Percentiles rank a stretch among this genome's conserved stretches.
These are phyloP conservation scores for Thalassiosira pacifica DNA, from an alignment of 352 stramenopile species.

Conservation along the genomic window DNA sequence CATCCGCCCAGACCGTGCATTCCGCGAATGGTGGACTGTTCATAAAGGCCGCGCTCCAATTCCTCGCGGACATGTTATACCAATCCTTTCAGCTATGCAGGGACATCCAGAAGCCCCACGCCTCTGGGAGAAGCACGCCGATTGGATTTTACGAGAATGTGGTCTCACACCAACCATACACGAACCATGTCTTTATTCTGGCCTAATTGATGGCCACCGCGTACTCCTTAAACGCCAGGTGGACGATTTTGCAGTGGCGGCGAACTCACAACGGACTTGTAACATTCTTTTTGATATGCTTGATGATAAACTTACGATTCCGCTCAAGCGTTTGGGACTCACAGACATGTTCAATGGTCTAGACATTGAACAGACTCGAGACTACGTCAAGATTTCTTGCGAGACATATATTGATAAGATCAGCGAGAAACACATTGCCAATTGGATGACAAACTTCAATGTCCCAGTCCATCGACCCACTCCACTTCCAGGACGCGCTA, in stretches of 20 bases:
- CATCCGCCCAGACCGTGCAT: slow-evolving; percentile 43
- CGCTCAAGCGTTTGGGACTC: slow-evolving; percentile 34
- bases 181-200: slow-evolving; percentile 45
- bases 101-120: slow-evolving; percentile 66
- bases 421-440: neutral
- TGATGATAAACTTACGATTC: slow-evolving; percentile 20
- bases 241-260: slow-evolving; percentile 58
- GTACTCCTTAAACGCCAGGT: slow-evolving; percentile 61
- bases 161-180: slow-evolving; percentile 47
- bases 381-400: slow-evolving; percentile 45
- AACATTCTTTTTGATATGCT: slow-evolving; percentile 35
- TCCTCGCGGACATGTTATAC: slow-evolving; percentile 40
- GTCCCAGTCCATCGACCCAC: neutral
- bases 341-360: slow-evolving; percentile 54
- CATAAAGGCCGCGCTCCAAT: slow-evolving; percentile 13
- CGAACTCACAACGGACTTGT: neutral
- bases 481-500: neutral
- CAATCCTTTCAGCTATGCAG: slow-evolving; percentile 31
- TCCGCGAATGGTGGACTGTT: slow-evolving; percentile 45
- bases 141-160: slow-evolving; percentile 31
- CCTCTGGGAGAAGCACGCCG: slow-evolving; percentile 59
- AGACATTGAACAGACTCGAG: slow-evolving; percentile 52
- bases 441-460: neutral
- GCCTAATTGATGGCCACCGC: neutral
- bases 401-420: slow-evolving; percentile 36